Evolutionary conservation across 2,329 filamentous ascomycete species (phyloP).

Genomic region (Apiospora koreana): DNA sequence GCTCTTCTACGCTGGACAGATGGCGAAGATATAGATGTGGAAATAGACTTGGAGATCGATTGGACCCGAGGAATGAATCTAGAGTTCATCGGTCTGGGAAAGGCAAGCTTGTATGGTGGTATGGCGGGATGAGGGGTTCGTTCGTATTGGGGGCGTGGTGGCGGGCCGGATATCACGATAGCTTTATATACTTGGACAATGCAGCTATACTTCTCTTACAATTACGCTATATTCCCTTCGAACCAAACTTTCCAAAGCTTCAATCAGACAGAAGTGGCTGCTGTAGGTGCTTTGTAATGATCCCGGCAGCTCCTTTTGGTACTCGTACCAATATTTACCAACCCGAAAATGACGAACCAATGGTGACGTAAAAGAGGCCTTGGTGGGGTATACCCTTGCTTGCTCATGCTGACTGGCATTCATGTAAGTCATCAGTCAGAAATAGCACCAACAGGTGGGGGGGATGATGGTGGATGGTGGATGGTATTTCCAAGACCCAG

Average conservation of each 20-base stretch:
- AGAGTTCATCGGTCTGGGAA: conserved; percentile 20
- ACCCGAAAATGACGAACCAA: conserved; percentile 10
- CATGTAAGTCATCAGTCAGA: conserved; percentile 20
- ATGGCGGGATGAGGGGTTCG: conserved; percentile 10
- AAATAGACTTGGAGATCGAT: conserved; percentile 9
- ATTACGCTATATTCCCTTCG: too few relatives aligned
- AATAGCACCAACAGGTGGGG: background rate
- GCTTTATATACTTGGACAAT: background rate
- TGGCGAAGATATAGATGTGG: background rate
- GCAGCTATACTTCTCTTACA: background rate
- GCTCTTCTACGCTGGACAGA: background rate
- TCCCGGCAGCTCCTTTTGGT: background rate
- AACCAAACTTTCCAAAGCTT: too few relatives aligned
- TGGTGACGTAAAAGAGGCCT: conserved; percentile 16
- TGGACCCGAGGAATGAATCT: conserved; percentile 17
- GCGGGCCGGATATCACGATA: background rate
- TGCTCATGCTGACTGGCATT: conserved; percentile 8
- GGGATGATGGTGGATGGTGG: too few relatives aligned
- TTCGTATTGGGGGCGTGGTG: background rate
- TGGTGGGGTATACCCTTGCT: conserved; percentile 6
- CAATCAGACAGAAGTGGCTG: background rate
- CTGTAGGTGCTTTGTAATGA: conserved; percentile 23
- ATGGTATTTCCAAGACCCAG: too few relatives aligned
- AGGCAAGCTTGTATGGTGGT: background rate
- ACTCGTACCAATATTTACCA: background rate